A percentile compares a stretch with the other conserved stretches of the same genome.
phyloP scores from a whole-genome alignment of 108 stramenopile species.

The Nitzschia sp. region DNA sequence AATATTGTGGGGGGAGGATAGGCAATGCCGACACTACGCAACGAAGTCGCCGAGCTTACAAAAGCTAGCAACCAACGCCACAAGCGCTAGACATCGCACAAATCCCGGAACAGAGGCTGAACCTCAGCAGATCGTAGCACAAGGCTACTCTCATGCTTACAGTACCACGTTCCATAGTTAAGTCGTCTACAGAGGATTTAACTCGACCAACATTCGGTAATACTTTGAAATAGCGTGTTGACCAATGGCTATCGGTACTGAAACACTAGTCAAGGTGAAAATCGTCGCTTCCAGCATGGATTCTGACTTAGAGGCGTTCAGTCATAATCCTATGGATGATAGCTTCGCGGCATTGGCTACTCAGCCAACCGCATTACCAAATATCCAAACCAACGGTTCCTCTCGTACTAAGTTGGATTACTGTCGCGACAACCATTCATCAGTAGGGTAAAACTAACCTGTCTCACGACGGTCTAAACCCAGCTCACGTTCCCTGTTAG shows the following conservation, averaged over 20 bases:
- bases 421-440: slow-evolving; percentile 89
- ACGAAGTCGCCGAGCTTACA: too few species aligned
- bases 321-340: slow-evolving; percentile 94
- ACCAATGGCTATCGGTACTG: slow-evolving; percentile 71
- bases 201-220: slow-evolving; percentile 87
- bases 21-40: too few species aligned
- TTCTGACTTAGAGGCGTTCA: slow-evolving; percentile 97
- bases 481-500: slow-evolving; percentile 96
- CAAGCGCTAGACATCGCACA: slow-evolving; percentile 44
- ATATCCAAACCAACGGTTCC: slow-evolving; percentile 97
- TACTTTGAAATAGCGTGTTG: slow-evolving; percentile 69
- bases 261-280: slow-evolving; percentile 79
- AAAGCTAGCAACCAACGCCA: too few species aligned
- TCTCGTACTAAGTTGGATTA: slow-evolving; percentile 99
- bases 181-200: slow-evolving; percentile 96
- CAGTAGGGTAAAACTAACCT: slow-evolving; percentile 96
- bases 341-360: slow-evolving; percentile 93
- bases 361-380: slow-evolving; percentile 93
- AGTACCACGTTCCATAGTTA: slow-evolving; percentile 92
- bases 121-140: slow-evolving; percentile 98
- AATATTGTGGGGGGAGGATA: too few species aligned
- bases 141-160: slow-evolving; percentile 96
- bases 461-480: slow-evolving; percentile 99
- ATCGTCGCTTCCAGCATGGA: slow-evolving; percentile 92
- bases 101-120: slow-evolving; percentile 92